A percentile compares a stretch with the other conserved stretches of the same genome.
These are phyloP conservation scores for Curvularia hawaiiensis DNA, from an alignment of 2,329 filamentous ascomycete species.

Conservation along the genomic window DNA sequence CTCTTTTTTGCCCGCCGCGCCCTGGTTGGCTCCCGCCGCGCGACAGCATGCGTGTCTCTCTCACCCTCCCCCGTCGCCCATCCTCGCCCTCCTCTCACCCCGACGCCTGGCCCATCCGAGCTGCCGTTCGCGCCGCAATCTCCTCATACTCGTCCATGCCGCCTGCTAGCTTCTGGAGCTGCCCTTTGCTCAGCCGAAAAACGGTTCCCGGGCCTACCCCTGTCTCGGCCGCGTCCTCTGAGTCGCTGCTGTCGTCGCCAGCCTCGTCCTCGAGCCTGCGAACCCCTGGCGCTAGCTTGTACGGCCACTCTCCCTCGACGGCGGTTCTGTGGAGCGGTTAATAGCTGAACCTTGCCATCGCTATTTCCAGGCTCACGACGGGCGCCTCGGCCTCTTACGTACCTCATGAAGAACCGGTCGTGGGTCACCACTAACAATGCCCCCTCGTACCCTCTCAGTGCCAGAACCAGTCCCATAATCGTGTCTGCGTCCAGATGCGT, in stretches of 20 bases:
- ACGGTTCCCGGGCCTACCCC: conserved; percentile 51
- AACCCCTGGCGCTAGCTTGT: conserved; percentile 43
- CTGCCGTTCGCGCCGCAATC: conserved; percentile 41
- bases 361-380: background rate
- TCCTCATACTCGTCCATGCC: conserved; percentile 48
- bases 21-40: background rate
- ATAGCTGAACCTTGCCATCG: conserved; percentile 7
- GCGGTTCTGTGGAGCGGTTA: conserved; percentile 59
- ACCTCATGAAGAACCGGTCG: conserved; percentile 78
- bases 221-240: conserved; percentile 51
- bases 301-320: conserved; percentile 63
- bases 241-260: conserved; percentile 50
- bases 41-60: background rate
- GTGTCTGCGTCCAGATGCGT: conserved; percentile 87
- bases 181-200: conserved; percentile 43
- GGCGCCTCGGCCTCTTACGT: conserved; percentile 10
- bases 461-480: conserved; percentile 71
- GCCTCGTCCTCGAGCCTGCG: conserved; percentile 51
- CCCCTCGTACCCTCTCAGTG: conserved; percentile 71
- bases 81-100: background rate
- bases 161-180: conserved; percentile 42
- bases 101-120: conserved; percentile 16
- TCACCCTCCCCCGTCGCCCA: background rate
- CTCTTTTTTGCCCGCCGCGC: background rate
- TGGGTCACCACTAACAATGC: conserved; percentile 80